Base-by-base conservation (phyloP, 805 yeast genomes). In the Barnettozyma vustinii region DNA sequence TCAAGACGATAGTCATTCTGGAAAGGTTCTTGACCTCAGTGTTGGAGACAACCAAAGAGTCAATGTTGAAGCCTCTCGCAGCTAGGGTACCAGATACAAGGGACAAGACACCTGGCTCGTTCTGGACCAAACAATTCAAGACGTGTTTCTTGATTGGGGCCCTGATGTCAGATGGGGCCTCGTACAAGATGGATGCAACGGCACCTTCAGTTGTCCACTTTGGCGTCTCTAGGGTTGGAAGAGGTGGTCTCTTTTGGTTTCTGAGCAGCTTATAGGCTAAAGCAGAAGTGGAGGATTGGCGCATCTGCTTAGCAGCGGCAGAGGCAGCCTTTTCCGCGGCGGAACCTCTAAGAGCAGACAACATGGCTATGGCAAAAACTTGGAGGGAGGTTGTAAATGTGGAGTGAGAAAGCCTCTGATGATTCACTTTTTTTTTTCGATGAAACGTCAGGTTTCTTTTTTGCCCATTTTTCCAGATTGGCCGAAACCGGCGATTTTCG, bases 51-150 rank as follows among this genome's bases (percentile, higher is more conserved):
- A 94, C 97, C 55, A 94, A 77, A 10, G 98, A 92, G 68, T 94
- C 99, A 63, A 94, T 94, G 73, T 94, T 94, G 81, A 94, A 94
- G 16, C 99, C 99, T 68, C 99, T 80, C 37, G 97, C 98, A 36
- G 99, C 99, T 57, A 94, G 77, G 47, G 96, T 90, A 48, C 97
- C 97, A 7, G 97, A 86, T 40, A 94, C 87, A 48, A 92, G 80
- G 33, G 96, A 84, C 60, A 94, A 74, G 42, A 94, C 99, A 76
- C 99, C 99, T 8, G 99, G 98, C 71, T 94, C 99, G 69, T 94
- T 92, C 71, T 94, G 98, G 16, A 94, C 99, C 64, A 94, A 77
- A 73, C 99, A 94, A 77, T 92, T 94, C 66, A 94, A 76, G 41
- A 94, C 95, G 61, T 94, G 99, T 62, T 87, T 87, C 57, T 85